Evolutionary conservation across 805 yeast genomes (phyloP).

Genomic region (Sugiyamaella qingdaonensis): DNA sequence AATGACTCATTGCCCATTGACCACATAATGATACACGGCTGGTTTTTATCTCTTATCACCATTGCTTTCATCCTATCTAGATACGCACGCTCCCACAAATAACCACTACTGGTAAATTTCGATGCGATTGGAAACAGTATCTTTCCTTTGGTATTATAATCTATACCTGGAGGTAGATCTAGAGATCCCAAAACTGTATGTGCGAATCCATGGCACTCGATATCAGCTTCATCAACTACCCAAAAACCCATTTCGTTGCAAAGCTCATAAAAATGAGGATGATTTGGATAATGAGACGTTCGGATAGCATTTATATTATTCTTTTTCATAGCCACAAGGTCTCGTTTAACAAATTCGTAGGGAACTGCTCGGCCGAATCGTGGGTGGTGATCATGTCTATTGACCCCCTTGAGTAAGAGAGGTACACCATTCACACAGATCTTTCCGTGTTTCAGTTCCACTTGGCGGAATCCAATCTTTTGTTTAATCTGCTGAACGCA

Average conservation of each 20-base stretch:
- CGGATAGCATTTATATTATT: slow-evolving; percentile 36
- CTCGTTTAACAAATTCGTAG: slow-evolving; percentile 30
- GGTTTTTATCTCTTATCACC: slow-evolving; percentile 34
- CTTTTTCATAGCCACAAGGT: slow-evolving; percentile 33
- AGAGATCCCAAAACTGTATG: slow-evolving; percentile 15
- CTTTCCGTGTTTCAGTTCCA: slow-evolving; percentile 29
- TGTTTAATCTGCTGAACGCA: slow-evolving; percentile 21
- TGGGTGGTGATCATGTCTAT: slow-evolving; percentile 37
- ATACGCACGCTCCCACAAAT: slow-evolving; percentile 33
- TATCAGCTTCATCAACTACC: slow-evolving; percentile 37
- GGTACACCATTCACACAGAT: slow-evolving; percentile 32
- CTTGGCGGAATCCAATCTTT: slow-evolving; percentile 32
- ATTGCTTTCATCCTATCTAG: slow-evolving; percentile 34
- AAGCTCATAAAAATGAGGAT: slow-evolving; percentile 31
- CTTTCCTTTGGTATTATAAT: slow-evolving; percentile 9
- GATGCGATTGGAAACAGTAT: slow-evolving; percentile 18
- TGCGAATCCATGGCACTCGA: slow-evolving; percentile 36
- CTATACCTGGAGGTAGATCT: slow-evolving; percentile 11
- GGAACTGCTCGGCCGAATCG: slow-evolving; percentile 36
- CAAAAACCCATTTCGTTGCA: slow-evolving; percentile 34
- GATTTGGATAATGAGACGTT: slow-evolving; percentile 35
- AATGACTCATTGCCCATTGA: slow-evolving; percentile 38
- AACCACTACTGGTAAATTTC: slow-evolving; percentile 29
- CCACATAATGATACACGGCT: slow-evolving; percentile 36
- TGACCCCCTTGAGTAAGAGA: slow-evolving; percentile 33